A percentile compares a stretch with the other conserved stretches of the same genome.
Conservation (phyloP, 805 yeast genomes). For the Myxozyma melibiosi region DNA sequence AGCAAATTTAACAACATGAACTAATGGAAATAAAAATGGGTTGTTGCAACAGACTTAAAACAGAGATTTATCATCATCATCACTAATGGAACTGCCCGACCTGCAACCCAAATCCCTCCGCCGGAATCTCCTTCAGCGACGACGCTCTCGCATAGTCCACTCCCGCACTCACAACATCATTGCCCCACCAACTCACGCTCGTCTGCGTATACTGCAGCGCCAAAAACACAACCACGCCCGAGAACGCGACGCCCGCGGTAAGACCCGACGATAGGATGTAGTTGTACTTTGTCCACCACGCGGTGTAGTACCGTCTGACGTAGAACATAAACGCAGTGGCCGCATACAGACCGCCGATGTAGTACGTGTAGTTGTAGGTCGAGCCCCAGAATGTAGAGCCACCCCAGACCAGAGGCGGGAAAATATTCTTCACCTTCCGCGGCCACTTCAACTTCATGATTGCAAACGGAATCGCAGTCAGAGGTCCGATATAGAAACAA, state of each 20-base stretch:
- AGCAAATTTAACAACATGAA: too few species aligned
- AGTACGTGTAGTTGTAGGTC: constrained; percentile 31
- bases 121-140: constrained; percentile 15
- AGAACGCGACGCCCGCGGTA: constrained; percentile 67
- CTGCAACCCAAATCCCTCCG: constrained; percentile 20
- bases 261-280: constrained; percentile 66
- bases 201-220: constrained; percentile 44
- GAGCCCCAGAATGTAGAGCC: constrained; percentile 20
- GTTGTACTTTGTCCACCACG: constrained; percentile 78
- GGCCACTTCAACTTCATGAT: constrained; percentile 16
- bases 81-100: constrained; percentile 16
- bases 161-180: constrained; percentile 37
- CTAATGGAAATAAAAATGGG: too few species aligned
- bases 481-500: constrained; percentile 14
- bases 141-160: constrained; percentile 23
- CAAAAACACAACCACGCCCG: constrained; percentile 60
- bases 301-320: constrained; percentile 55
- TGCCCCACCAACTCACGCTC: constrained; percentile 61
- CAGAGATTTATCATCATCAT: too few species aligned
- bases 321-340: constrained; percentile 61
- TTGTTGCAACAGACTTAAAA: too few species aligned
- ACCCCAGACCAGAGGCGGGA: constrained; percentile 8
- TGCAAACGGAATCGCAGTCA: constrained; percentile 17
- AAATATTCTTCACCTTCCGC: constrained; percentile 1
- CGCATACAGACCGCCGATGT: constrained; percentile 46